Evolutionary conservation across 2,329 filamentous ascomycete genomes (phyloP), one percentile per base, ranked within the genome.

Genomic region (Raffaelea albimanens): DNA sequence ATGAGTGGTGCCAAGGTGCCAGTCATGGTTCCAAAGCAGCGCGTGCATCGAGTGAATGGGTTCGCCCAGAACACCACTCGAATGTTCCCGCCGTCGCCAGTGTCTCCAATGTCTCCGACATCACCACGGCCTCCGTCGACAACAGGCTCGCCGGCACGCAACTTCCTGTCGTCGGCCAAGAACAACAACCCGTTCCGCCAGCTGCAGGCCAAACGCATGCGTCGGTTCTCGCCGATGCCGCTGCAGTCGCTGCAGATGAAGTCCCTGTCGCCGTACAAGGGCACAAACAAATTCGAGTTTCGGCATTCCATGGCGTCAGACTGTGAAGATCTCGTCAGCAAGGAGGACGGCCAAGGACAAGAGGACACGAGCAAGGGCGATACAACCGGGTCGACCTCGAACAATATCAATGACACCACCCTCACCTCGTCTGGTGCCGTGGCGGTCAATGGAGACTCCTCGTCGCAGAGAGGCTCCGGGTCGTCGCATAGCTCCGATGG

Each of bases 11-110:
- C 53, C 8, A 49, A 50, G 4, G 52, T 57, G 4, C 59, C 60
- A 0, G 51, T 64, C 18, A 59, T 65, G 25, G 43, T 58, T 1
- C 56, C 62, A 0, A 57, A 61, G 44, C 58, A 58, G 11, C 53
- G 62, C 1, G 49, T 57, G 16, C 61, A 63, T 42, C 54, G 59
- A 14, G 60, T 63, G 19, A 64, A 64, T 18, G 61, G 62, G 1
- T 54, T 59, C 18, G 56, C 56, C 3, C 56, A 58, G 31, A 50
- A 61, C 36, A 49, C 55, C 2, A 14, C 43, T 21, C 55, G 55
- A 5, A n/a, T 54, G 2, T 50, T 56, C 16, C 52, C 52, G 2
- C 20, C 22, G 3, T 22, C 47, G 2, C 36, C 38, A 19, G 43
- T n/a, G 10, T 22, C 39, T 2, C 25, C 25, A 29, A 7, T 13